Evolutionary conservation across 768 basidiomycete genomes (phyloP).

Genomic region (Leccinum obscurum): DNA sequence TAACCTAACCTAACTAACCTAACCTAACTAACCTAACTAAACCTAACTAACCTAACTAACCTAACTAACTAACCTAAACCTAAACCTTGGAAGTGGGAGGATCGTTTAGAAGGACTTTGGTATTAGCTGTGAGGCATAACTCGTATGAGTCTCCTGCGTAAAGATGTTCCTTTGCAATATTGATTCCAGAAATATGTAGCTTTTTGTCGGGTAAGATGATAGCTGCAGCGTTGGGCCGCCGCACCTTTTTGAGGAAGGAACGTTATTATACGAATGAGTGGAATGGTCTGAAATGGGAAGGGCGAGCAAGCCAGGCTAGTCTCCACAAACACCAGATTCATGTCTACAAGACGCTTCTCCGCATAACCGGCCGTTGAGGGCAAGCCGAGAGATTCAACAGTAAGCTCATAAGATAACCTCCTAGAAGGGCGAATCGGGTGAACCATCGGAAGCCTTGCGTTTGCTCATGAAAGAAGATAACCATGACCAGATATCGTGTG

Average conservation of each 20-base stretch:
- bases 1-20: no score
- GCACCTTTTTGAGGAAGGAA: conserved; percentile 29
- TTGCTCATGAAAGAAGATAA: conserved; percentile 65
- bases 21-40: no score
- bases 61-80: no score
- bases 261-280: conserved; percentile 12
- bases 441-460: conserved; percentile 49
- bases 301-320: conserved; percentile 63
- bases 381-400: conserved; percentile 55
- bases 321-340: conserved; percentile 76
- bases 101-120: conserved; percentile 52
- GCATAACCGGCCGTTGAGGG: conserved; percentile 32
- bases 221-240: conserved; percentile 20
- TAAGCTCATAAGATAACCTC: conserved; percentile 81
- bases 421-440: conserved; percentile 70
- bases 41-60: no score
- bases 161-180: conserved; percentile 69
- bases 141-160: conserved; percentile 91
- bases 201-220: conserved; percentile 57
- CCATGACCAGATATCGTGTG: conserved; percentile 73
- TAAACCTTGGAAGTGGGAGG: conserved; percentile 17
- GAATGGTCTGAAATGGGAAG: conserved; percentile 12
- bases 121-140: conserved; percentile 82
- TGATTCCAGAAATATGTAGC: conserved; percentile 67
- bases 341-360: conserved; percentile 57